phyloP scores from a whole-genome alignment of 176 grass and related monocot species.

The Ananas comosus region DNA sequence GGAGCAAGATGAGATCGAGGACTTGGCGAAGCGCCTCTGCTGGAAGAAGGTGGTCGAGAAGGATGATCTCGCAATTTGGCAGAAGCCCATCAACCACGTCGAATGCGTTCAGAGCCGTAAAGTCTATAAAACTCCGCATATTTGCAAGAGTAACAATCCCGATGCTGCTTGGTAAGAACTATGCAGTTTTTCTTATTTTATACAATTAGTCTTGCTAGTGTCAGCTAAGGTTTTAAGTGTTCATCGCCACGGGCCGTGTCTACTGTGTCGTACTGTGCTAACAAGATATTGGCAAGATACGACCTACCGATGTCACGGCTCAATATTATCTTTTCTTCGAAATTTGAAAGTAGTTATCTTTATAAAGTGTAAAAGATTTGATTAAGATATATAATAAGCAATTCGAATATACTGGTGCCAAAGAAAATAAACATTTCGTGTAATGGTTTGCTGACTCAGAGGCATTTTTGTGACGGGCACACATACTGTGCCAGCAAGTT shows the following conservation, averaged over 20 bases:
- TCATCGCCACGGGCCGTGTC: background rate
- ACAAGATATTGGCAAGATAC: too few species aligned
- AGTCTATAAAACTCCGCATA: conserved; percentile 29
- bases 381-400: too few species aligned
- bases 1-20: conserved; percentile 83
- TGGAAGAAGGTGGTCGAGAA: conserved; percentile 89
- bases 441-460: too few species aligned
- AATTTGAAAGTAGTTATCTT: too few species aligned
- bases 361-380: too few species aligned
- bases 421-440: too few species aligned
- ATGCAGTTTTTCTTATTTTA: background rate
- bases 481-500: too few species aligned
- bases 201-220: background rate
- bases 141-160: conserved; percentile 44
- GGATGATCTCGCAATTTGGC: conserved; percentile 86
- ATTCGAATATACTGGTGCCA: too few species aligned
- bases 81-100: conserved; percentile 68
- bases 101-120: conserved; percentile 45
- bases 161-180: conserved; percentile 65
- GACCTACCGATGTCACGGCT: too few species aligned
- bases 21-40: conserved; percentile 53
- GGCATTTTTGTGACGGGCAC: too few species aligned
- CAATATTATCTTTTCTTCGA: too few species aligned
- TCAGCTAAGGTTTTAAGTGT: background rate
- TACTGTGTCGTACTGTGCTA: too few species aligned